phyloP scores from a whole-genome alignment of 345 rosid species.

The Microthlaspi erraticum region DNA sequence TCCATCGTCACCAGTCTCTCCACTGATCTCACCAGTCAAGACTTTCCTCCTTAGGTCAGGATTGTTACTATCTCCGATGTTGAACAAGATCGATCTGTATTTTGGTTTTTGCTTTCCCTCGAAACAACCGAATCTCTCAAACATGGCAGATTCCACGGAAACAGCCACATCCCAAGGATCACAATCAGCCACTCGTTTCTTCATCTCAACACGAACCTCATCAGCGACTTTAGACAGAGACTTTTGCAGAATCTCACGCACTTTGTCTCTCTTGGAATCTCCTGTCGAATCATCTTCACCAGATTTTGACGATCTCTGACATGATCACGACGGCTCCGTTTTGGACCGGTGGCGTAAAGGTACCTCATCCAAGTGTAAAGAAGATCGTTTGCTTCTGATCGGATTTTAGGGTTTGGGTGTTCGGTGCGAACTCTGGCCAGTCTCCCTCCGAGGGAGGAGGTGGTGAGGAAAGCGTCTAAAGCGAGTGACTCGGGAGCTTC shows the following conservation, averaged over 20 bases:
- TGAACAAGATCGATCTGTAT: conserved; percentile 27
- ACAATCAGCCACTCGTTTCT: conserved; percentile 3
- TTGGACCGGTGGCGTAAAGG: conserved; percentile 23
- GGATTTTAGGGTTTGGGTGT: conserved; percentile 15
- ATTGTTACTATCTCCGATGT: conserved; percentile 25
- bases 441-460: neutral
- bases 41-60: conserved; percentile 31
- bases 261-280: conserved; percentile 23
- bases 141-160: conserved; percentile 12
- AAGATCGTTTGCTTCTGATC: neutral
- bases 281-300: neutral
- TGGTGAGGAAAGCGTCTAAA: neutral
- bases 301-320: no score
- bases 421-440: neutral
- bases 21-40: conserved; percentile 17
- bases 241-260: conserved; percentile 12
- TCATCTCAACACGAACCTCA: conserved; percentile 14
- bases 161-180: conserved; percentile 10
- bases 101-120: neutral
- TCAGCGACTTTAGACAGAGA: conserved; percentile 19
- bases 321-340: no score
- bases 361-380: neutral
- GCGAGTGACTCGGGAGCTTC: conserved; percentile 21
- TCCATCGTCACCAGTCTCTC: conserved; percentile 25
- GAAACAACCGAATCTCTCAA: conserved; percentile 5